phyloP scores from a whole-genome alignment of 768 basidiomycete species.

The Grammothele lineata region DNA sequence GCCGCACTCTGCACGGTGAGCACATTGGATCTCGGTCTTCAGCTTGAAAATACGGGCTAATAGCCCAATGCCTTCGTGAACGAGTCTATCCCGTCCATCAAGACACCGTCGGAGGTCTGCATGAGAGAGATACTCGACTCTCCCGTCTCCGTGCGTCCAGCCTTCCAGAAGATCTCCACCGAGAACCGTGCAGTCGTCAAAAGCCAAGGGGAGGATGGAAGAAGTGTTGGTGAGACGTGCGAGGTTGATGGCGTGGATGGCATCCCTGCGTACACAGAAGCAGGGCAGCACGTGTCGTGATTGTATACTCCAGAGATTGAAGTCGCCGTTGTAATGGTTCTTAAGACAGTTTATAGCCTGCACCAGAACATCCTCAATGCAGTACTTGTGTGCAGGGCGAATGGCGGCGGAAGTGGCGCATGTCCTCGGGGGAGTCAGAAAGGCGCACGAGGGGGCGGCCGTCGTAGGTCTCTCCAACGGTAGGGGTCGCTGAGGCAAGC shows the following conservation, averaged over 20 bases:
- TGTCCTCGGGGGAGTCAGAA: neutral
- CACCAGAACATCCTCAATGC: neutral
- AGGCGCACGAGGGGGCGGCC: neutral
- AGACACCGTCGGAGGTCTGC: neutral
- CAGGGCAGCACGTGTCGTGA: neutral
- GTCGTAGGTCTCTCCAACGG: neutral
- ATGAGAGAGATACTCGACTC: neutral
- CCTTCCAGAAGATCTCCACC: neutral
- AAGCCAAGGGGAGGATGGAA: constrained; percentile 10
- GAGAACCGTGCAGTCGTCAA: neutral
- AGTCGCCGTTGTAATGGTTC: too few relatives aligned
- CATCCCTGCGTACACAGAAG: neutral
- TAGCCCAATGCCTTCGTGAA: too few relatives aligned
- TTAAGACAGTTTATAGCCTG: neutral
- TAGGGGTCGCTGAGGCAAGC: neutral
- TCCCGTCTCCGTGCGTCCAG: neutral
- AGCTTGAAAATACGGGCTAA: too few relatives aligned
- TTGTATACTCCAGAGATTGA: too few relatives aligned
- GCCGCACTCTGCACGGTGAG: too few relatives aligned
- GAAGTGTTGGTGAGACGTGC: constrained; percentile 7
- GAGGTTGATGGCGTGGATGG: constrained; percentile 7
- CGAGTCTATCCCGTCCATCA: neutral
- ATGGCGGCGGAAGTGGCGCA: neutral
- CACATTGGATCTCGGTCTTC: too few relatives aligned
- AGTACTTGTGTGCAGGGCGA: constrained; percentile 4